Evolutionary conservation across 176 grass and related monocot species (phyloP), one percentile per base, ranked within the genome.

Genomic region (Lolium perenne): DNA sequence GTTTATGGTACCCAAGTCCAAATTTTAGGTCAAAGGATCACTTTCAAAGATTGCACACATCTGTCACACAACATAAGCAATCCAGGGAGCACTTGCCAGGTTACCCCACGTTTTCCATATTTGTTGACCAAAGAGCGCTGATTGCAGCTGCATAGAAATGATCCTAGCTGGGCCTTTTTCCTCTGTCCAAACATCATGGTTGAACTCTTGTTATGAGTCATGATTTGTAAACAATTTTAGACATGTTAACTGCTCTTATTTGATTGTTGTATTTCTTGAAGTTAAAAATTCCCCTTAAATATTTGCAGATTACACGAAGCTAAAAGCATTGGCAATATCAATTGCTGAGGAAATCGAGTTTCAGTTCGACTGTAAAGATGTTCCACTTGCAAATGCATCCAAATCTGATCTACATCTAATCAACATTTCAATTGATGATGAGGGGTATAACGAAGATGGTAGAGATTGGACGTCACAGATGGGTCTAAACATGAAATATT

Each of bases 241-340:
- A 41, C 8, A 55, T 83, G 67, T 77, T 76, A 59, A 68, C 46
- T 79, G 38, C 16, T 15, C n/a, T 79, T 58, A 58, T 86, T 55
- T 86, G 16, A 48, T 53, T 71, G 47, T 7, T 61, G 8, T 40
- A 40, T 68, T 32, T 29, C 25, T 22, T 80, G 8, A 70, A 55
- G 29, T 91, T 66, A 16, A 67, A 16, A 67, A 20, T 57, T 61
- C 54, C 1, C 17, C 13, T 47, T 51, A 2, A 22, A 57, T 59
- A 43, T 80, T 69, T 93, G 74, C 82, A 99, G 97, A 99, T 84
- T 99, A 96, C 84, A 86, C 89, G 73, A 94, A 91, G 81, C 65
- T 99, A 88, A 99, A 99, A 87, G 97, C 97, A 9, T 86, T 99
- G 54, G 94, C 97, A 51, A 94, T 99, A 96, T 99, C 92, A 46